Evolutionary conservation across 2,329 filamentous ascomycete species (phyloP).

Genomic region (Phoma sp.): DNA sequence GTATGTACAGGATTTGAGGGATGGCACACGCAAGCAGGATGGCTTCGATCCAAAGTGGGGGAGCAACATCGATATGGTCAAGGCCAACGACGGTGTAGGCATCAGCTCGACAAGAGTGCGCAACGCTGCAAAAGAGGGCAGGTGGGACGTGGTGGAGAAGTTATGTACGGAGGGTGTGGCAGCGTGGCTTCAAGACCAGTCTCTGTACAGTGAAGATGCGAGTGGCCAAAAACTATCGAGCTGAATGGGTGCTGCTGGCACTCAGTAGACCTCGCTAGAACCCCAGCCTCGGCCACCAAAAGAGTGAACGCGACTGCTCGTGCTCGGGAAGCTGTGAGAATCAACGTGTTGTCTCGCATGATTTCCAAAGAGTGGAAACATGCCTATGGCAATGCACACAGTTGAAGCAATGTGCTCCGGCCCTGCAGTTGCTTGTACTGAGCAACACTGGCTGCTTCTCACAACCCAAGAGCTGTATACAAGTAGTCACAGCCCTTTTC

Average conservation of each 20-base stretch:
- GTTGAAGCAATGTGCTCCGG: background rate
- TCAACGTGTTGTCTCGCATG: too few relatives aligned
- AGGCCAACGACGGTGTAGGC: slow-evolving; percentile 55
- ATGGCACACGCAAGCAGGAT: slow-evolving; percentile 56
- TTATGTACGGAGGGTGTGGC: slow-evolving; percentile 65
- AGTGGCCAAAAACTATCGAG: slow-evolving; percentile 47
- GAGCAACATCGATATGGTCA: slow-evolving; percentile 64
- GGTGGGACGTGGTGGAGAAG: slow-evolving; percentile 56
- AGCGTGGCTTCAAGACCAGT: slow-evolving; percentile 63
- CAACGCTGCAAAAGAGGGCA: slow-evolving; percentile 57
- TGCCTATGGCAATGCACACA: background rate
- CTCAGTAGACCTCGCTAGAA: background rate
- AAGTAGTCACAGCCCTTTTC: background rate
- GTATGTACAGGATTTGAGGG: slow-evolving; percentile 60
- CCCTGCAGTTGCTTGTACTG: background rate
- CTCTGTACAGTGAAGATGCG: slow-evolving; percentile 60
- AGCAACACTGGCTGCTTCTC: background rate
- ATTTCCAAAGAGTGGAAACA: background rate
- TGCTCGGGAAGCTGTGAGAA: background rate
- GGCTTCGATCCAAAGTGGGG: slow-evolving; percentile 67
- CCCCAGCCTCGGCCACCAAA: background rate
- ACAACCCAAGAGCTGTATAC: background rate
- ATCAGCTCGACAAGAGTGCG: slow-evolving; percentile 69
- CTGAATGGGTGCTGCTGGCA: slow-evolving; percentile 18
- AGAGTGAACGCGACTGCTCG: background rate